Conservation (phyloP, 164 flowering plant species). For the Magnolia kwangsiensis region DNA sequence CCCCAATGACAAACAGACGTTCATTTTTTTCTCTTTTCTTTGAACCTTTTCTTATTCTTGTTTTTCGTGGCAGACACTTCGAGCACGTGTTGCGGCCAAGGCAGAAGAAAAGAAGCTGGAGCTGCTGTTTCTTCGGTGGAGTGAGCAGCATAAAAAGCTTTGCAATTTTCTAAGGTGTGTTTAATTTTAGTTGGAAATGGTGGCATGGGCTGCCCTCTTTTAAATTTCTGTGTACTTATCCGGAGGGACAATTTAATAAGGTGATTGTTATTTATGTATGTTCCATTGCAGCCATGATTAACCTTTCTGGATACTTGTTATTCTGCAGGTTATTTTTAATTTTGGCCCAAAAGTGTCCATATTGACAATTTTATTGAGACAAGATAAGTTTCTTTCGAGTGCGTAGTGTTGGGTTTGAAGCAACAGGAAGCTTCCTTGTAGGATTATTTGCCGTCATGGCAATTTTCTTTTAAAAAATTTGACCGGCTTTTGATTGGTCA, state of each 20-base stretch:
- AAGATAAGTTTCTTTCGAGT: constrained; percentile 97
- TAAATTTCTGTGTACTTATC: background rate
- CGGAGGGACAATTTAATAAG: background rate
- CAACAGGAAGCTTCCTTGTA: constrained; percentile 25
- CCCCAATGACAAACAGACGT: background rate
- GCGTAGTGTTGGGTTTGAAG: constrained; percentile 46
- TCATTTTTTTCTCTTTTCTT: background rate
- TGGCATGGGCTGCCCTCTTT: background rate
- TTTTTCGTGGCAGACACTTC: constrained; percentile 51
- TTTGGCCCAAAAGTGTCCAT: constrained; percentile 98
- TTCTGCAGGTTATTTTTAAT: constrained; percentile 94
- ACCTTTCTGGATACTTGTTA: background rate
- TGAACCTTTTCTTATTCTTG: background rate
- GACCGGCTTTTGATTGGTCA: constrained; percentile 21
- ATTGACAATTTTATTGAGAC: constrained; percentile 91
- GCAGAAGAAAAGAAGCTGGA: constrained; percentile 98
- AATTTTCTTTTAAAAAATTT: constrained; percentile 5
- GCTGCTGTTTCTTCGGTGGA: constrained; percentile 93
- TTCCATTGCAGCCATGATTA: background rate
- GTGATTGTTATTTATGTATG: background rate
- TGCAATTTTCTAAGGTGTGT: constrained; percentile 79
- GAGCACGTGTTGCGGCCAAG: constrained; percentile 96
- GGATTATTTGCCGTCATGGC: background rate
- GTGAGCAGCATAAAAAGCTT: constrained; percentile 89
- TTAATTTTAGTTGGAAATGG: background rate